Conservation (phyloP, 805 yeast species). For the Starmera dryadoides region DNA sequence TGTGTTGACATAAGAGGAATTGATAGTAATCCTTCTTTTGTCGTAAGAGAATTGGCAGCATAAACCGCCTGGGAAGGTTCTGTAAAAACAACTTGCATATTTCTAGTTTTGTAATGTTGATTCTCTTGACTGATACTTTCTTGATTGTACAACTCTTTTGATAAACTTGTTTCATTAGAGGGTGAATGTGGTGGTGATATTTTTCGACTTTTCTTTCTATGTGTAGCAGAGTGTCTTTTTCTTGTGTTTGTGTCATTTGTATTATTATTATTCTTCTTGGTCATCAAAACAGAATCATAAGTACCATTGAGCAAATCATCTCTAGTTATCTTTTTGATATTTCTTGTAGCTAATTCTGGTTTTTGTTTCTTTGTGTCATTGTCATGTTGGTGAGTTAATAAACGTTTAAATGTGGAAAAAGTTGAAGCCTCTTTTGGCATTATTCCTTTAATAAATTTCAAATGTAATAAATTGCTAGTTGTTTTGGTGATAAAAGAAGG, state of each 20-base stretch:
- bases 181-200: not conserved
- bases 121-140: too few species aligned
- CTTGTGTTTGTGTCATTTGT: not conserved
- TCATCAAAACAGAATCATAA: not conserved
- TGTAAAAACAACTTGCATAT: not conserved
- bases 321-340: slow-evolving; percentile 18
- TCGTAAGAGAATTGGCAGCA: not conserved
- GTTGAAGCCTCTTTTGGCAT: not conserved
- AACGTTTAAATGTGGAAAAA: not conserved
- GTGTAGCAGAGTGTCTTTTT: not conserved
- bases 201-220: not conserved
- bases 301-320: slow-evolving; percentile 14
- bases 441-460: not conserved
- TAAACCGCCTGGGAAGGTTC: too few species aligned
- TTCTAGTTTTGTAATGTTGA: too few species aligned
- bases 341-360: slow-evolving; percentile 12
- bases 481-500: not conserved
- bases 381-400: not conserved
- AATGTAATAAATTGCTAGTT: not conserved
- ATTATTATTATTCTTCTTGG: not conserved
- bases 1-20: too few species aligned
- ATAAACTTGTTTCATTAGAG: too few species aligned
- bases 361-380: not conserved
- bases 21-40: not conserved
- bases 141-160: too few species aligned